Base-by-base conservation (phyloP, 257 asterid genomes). In the Ophiorrhiza pumila region DNA sequence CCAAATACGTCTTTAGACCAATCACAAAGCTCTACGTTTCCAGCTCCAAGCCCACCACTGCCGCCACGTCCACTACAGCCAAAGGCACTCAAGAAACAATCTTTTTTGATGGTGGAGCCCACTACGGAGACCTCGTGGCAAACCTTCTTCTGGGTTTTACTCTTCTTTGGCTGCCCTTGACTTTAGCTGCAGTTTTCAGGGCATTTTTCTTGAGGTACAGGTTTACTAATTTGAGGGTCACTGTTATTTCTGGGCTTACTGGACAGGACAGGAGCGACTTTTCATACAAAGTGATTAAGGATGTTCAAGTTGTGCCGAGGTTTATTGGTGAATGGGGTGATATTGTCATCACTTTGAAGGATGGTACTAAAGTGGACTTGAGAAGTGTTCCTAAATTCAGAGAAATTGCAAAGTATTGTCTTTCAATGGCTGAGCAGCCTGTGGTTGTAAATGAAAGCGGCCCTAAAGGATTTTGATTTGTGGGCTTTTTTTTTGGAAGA, bases 311-410 rank as follows among this genome's bases (percentile, higher is more conserved):
- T 55, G 99, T 94, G 4, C 99, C 99, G 0, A 86, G 99, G 81
- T 87, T 94, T 74, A 87, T 91, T 29, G 99, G 99, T 0, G 98
- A 91, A 79, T 94, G 99, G 98, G 98, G 98, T 57, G 98, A 94
- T 65, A 83, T 94, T 66, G 81, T 94, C 81, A 94, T 94, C 22
- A 90, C 99, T 15, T 76, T 94, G 71, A 90, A 72, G 49, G 98
- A 94, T 80, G 99, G 98, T 0, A 88, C 96, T 1, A 89, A 84
- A 84, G 95, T 94, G 64, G 99, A 94, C 79, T 79, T 94, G 69
- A 86, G 99, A 78, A 91, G 99, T 77, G 98, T 94, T 73, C 99
- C 99, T 9, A 90, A 91, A 77, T 94, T 94, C 74, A 90, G 99
- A 71, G 97, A 94, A 82, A 91, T 94, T 80, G 97, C 99, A 2